Conservation (phyloP, 108 stramenopile genomes). For the Conticribra guillardii region DNA sequence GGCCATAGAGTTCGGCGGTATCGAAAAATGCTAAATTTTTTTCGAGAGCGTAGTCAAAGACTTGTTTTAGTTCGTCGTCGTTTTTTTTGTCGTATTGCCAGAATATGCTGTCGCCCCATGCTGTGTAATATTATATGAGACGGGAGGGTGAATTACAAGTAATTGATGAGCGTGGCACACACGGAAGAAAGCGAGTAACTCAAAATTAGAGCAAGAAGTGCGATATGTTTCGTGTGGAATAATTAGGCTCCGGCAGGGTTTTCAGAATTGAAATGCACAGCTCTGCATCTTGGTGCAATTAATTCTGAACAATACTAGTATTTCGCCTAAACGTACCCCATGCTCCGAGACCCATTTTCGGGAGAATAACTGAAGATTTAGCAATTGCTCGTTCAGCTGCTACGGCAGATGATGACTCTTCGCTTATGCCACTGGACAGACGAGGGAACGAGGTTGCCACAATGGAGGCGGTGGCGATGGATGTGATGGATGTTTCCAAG, state of each 20-base stretch:
- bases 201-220: no score
- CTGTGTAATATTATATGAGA: no score
- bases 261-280: no score
- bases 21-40: constrained; percentile 63
- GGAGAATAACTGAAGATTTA: not conserved
- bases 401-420: not conserved
- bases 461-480: not conserved
- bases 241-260: no score
- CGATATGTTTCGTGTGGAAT: no score
- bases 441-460: not conserved
- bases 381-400: not conserved
- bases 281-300: no score
- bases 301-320: no score
- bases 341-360: not conserved
- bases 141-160: no score
- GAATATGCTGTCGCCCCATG: not conserved
- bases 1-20: constrained; percentile 87
- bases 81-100: constrained; percentile 29
- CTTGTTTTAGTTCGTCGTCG: constrained; percentile 62
- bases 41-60: constrained; percentile 65
- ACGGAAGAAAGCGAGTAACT: no score
- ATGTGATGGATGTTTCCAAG: not conserved
- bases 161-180: no score
- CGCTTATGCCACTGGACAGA: not conserved
- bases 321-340: no score